Conservation (phyloP, 495 filamentous ascomycete genomes). For the Glonium stellatum region DNA sequence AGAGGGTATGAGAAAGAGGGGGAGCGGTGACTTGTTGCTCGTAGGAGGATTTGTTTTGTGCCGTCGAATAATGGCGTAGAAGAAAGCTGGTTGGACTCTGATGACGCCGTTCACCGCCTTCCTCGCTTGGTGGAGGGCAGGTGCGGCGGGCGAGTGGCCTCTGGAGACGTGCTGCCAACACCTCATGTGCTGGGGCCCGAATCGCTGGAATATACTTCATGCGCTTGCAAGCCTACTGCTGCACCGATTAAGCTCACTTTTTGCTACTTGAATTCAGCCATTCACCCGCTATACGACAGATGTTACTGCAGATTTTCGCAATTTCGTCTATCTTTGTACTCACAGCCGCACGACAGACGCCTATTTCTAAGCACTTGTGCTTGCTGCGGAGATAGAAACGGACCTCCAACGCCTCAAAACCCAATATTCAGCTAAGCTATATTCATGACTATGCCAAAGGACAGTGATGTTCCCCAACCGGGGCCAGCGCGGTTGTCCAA, state of each 20-base stretch:
- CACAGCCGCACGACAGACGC: constrained; percentile 17
- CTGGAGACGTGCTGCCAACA: not conserved
- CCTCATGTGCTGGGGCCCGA: not conserved
- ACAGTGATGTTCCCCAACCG: constrained; percentile 70
- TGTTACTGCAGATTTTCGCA: constrained; percentile 17
- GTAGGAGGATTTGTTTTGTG: not conserved
- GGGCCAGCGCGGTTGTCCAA: constrained; percentile 78
- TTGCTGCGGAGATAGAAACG: not conserved
- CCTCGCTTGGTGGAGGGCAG: not conserved
- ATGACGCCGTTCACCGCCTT: not conserved
- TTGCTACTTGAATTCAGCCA: not conserved
- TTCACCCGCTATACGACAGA: constrained; percentile 6
- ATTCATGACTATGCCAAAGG: constrained; percentile 38
- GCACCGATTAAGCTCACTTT: not conserved
- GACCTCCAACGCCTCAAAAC: not conserved
- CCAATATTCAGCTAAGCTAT: not conserved
- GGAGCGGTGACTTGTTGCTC: not conserved
- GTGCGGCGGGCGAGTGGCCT: not conserved
- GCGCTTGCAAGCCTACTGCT: not conserved
- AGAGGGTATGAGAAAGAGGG: not conserved
- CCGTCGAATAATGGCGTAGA: no score
- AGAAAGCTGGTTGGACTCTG: not conserved
- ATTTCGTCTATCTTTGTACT: constrained; percentile 22
- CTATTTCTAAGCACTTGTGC: constrained; percentile 6
- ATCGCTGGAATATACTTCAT: not conserved